Percentiles rank a stretch among this genome's conserved stretches.
These are phyloP conservation scores for Sugiyamaella boreocaroliniensis DNA, from an alignment of 805 yeast species.

Conservation along the genomic window DNA sequence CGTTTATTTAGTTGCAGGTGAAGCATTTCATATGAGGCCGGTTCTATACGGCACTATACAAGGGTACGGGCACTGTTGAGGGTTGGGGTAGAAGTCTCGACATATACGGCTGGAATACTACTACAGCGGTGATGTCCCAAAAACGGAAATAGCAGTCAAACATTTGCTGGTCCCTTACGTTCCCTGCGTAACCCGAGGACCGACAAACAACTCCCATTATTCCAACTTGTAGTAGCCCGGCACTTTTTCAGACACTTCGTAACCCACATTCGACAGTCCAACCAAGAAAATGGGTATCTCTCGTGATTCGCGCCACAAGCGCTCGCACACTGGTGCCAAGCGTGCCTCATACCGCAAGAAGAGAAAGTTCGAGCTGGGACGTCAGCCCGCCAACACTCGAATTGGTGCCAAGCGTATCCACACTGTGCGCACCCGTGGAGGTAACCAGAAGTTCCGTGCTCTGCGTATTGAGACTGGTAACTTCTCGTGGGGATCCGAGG, in stretches of 20 bases:
- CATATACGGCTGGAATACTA: too few species aligned
- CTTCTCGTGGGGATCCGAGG: conserved; percentile 99
- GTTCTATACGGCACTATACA: too few species aligned
- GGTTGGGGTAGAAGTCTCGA: too few species aligned
- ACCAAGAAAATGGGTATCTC: conserved; percentile 92
- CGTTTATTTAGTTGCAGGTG: too few species aligned
- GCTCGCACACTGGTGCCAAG: conserved; percentile 99
- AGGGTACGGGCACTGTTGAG: too few species aligned
- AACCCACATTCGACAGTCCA: neutral
- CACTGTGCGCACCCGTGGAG: conserved; percentile 99
- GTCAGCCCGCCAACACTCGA: conserved; percentile 99
- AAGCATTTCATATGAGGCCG: too few species aligned
- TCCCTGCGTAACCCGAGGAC: neutral
- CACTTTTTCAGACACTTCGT: neutral
- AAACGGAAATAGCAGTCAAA: too few species aligned
- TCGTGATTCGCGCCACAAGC: conserved; percentile 99
- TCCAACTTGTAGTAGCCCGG: neutral
- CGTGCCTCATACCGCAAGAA: conserved; percentile 99
- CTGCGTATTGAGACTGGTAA: conserved; percentile 95
- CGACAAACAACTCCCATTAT: neutral
- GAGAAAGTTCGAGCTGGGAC: conserved; percentile 99
- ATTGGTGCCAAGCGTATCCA: conserved; percentile 99
- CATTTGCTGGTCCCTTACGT: too few species aligned
- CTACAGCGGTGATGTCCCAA: too few species aligned
- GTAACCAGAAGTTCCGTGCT: conserved; percentile 99